Evolutionary conservation across 768 basidiomycete species (phyloP), one percentile per base, ranked within the genome.

Genomic region (Pulveroboletus frians): DNA sequence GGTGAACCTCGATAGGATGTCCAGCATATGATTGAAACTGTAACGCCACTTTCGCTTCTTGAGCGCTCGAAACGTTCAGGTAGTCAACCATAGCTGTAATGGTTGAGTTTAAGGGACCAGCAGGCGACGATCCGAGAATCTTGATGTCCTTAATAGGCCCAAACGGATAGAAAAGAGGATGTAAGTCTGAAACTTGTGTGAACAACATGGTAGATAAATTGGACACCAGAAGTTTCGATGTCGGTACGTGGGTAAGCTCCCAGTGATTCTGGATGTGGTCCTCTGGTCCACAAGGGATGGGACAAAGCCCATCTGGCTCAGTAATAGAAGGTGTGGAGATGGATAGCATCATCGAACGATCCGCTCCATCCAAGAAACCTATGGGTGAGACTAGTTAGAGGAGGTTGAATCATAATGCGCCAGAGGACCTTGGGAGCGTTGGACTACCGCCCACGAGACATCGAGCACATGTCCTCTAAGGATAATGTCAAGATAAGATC

Each of bases 401-500:
- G 32, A 48, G 41, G 32, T 9, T 31, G 31, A 44, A 26, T 45
- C 1, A 27, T 31, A 29, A 10, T 20, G 27, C 3, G 7, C 5
- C 3, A 54, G 31, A 49, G 17, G 30, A 85, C 87, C 88, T 75
- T 85, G 82, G 53, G 88, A 91, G 39, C 88, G 85, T 56, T 91
- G 88, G 32, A 91, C 88, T 20, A 91, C 88, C 15, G 88, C 88
- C 88, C 88, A 91, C 6, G 88, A 89, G 44, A 91, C 78, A 61
- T 91, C 88, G 39, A 91, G 78, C 17, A 76, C 73, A 59, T 89
- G 83, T 7, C 87, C 85, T 60, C 85, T 89, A 35, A 30, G 42
- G 34, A 36, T 43, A 40, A 31, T 38, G 35, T 53, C 47, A 48
- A 54, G 30, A 13, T 54, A 13, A 4, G 13, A n/a, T 36, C 6